Evolutionary conservation across 2,329 filamentous ascomycete species (phyloP).

Genomic region (Fusarium graminum): DNA sequence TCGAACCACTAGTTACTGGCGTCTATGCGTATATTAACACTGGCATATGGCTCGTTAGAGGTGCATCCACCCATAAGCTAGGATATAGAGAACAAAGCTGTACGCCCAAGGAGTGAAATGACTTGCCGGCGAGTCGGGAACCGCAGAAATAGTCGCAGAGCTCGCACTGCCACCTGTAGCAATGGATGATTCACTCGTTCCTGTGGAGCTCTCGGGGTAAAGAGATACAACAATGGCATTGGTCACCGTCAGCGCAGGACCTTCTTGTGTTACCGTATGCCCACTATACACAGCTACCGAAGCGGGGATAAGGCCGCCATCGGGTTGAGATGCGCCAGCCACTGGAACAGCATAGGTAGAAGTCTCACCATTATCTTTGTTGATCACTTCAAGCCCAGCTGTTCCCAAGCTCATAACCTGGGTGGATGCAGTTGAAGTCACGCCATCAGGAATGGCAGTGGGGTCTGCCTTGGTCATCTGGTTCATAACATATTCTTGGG

Average conservation of each 20-base stretch:
- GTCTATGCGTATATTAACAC: neutral
- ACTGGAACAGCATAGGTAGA: conserved; percentile 5
- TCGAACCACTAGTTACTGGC: neutral
- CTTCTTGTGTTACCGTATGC: neutral
- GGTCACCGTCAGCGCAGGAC: neutral
- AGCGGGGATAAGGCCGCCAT: neutral
- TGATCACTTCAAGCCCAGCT: conserved; percentile 1
- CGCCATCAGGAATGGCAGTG: neutral
- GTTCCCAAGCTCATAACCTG: conserved; percentile 3
- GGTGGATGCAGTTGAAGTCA: neutral
- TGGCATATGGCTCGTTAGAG: neutral
- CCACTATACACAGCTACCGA: neutral
- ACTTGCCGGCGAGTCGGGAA: neutral
- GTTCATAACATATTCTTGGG: neutral
- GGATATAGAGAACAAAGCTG: neutral
- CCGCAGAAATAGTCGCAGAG: neutral
- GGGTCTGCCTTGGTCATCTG: neutral
- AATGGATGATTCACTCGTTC: neutral
- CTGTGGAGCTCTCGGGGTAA: neutral
- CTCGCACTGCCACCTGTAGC: neutral
- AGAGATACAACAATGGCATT: neutral
- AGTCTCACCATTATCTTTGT: conserved; percentile 1
- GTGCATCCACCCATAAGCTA: neutral
- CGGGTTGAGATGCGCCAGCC: neutral
- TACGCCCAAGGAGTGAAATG: neutral